phyloP scores from a whole-genome alignment of 257 asterid species.

The Solanum pennellii region DNA sequence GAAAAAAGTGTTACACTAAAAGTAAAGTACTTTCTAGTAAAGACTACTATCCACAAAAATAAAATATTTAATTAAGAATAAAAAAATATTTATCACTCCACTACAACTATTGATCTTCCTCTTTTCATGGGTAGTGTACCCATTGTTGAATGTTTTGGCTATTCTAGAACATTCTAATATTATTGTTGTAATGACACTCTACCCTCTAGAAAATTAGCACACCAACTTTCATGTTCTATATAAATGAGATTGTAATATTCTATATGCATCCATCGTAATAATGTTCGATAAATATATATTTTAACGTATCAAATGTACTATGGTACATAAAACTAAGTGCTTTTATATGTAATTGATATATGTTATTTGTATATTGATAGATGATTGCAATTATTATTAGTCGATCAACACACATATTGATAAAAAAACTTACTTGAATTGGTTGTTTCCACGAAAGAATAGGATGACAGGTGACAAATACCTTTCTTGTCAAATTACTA shows the following conservation, averaged over 20 bases:
- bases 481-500: background rate
- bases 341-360: background rate
- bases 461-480: background rate
- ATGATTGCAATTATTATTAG: background rate
- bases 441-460: background rate
- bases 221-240: background rate
- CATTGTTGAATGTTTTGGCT: background rate
- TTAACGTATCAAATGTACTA: too few species aligned
- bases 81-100: background rate
- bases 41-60: rapidly evolving
- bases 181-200: background rate
- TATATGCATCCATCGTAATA: too few species aligned
- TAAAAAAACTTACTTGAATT: background rate
- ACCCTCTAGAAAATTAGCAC: background rate
- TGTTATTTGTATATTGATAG: background rate
- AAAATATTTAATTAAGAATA: too few species aligned
- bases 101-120: background rate
- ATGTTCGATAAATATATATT: too few species aligned
- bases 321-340: too few species aligned
- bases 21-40: too few species aligned
- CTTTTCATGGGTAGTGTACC: background rate
- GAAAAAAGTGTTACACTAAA: too few species aligned
- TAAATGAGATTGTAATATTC: background rate
- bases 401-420: too few species aligned
- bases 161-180: background rate